Conservation (phyloP, 2,329 filamentous ascomycete genomes). For the Aureobasidium sp. region DNA sequence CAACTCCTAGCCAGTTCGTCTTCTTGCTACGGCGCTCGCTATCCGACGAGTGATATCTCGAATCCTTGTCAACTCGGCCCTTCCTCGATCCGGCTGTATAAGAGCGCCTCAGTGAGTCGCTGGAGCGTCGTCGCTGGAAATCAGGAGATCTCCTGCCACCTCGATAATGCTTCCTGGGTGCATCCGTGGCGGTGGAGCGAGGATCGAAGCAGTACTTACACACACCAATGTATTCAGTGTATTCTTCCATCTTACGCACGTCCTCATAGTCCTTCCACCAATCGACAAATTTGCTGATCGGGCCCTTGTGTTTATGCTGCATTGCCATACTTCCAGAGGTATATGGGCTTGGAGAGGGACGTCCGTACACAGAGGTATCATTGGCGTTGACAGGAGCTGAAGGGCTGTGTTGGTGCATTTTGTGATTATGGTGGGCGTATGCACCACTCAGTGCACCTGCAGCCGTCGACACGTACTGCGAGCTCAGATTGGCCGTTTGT, state of each 20-base stretch:
- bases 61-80: conserved; percentile 52
- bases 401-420: conserved; percentile 20
- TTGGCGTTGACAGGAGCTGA: conserved; percentile 25
- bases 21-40: conserved; percentile 41
- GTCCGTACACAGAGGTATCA: background rate
- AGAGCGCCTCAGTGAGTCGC: conserved; percentile 26
- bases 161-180: conserved; percentile 55
- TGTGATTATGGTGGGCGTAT: conserved; percentile 22
- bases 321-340: conserved; percentile 38
- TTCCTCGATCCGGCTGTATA: conserved; percentile 19
- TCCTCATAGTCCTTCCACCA: conserved; percentile 59
- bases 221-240: conserved; percentile 59
- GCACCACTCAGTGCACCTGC: conserved; percentile 17
- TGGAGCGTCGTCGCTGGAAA: conserved; percentile 27
- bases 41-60: conserved; percentile 49
- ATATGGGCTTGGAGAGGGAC: background rate
- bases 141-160: conserved; percentile 41
- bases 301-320: conserved; percentile 48
- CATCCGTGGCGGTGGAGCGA: conserved; percentile 47
- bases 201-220: conserved; percentile 61
- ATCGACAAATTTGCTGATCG: conserved; percentile 49
- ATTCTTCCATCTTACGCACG: conserved; percentile 60
- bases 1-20: conserved; percentile 43
- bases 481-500: conserved; percentile 33
- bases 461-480: conserved; percentile 22